phyloP scores from a whole-genome alignment of 257 asterid species.

The Prunella vulgaris region DNA sequence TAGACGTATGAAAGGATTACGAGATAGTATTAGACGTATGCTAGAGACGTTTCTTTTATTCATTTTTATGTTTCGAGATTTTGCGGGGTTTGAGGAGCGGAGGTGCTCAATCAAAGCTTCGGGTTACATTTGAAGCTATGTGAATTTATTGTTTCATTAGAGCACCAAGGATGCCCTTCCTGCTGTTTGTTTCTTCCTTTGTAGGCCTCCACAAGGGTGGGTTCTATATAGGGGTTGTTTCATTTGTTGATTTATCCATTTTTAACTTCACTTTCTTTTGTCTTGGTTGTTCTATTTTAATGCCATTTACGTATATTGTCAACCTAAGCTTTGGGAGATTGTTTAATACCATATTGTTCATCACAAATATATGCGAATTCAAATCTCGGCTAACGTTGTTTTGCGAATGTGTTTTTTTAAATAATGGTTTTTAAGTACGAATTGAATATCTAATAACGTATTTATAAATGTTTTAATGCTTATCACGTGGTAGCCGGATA shows the following conservation, averaged over 20 bases:
- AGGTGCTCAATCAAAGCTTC: conserved; percentile 38
- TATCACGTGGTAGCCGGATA: too few species aligned
- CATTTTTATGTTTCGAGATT: conserved; percentile 15
- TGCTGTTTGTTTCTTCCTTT: conserved; percentile 1
- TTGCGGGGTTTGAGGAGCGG: conserved; percentile 43
- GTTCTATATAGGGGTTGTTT: conserved; percentile 5
- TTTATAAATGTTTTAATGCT: too few species aligned
- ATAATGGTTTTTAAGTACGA: too few species aligned
- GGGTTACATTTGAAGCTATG: not conserved
- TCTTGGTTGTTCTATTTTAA: not conserved
- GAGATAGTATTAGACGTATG: conserved; percentile 3
- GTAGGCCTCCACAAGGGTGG: conserved; percentile 31
- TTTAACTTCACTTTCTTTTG: not conserved
- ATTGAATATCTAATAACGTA: too few species aligned
- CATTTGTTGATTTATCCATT: conserved; percentile 31
- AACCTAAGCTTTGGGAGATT: too few species aligned
- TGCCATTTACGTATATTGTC: too few species aligned
- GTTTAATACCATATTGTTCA: too few species aligned
- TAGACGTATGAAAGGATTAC: conserved; percentile 4
- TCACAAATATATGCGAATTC: too few species aligned
- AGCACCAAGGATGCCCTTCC: conserved; percentile 53
- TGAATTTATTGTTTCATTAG: conserved; percentile 9
- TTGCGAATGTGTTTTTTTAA: too few species aligned
- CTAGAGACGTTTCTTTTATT: conserved; percentile 10
- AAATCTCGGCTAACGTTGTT: too few species aligned